Evolutionary conservation across 163 green algal genomes (phyloP).

Genomic region (Picocystis sp.): DNA sequence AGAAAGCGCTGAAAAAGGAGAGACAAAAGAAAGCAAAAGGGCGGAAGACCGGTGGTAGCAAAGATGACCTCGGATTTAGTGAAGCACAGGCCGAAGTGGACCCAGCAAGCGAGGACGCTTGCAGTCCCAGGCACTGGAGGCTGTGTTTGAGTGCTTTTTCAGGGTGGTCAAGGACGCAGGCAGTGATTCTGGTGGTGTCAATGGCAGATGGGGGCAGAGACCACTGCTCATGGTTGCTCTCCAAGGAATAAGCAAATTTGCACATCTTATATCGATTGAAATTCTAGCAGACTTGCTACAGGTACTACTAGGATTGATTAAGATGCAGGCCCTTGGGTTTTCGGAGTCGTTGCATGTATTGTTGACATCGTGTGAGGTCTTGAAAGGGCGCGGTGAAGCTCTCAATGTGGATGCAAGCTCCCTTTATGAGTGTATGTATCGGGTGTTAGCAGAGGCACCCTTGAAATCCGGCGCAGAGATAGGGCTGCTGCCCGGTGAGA

Average conservation of each 20-base stretch:
- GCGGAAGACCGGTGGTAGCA: slow-evolving; percentile 20
- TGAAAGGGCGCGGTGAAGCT: slow-evolving; percentile 49
- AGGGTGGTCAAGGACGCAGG: slow-evolving; percentile 53
- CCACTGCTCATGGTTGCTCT: slow-evolving; percentile 55
- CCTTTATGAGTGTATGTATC: slow-evolving; percentile 52
- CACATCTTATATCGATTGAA: slow-evolving; percentile 63
- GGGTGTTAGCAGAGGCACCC: slow-evolving; percentile 17
- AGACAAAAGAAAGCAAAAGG: slow-evolving; percentile 10
- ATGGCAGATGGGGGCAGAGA: slow-evolving; percentile 35
- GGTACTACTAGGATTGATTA: slow-evolving; percentile 28
- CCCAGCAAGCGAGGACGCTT: slow-evolving; percentile 1
- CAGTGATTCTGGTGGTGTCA: slow-evolving; percentile 8
- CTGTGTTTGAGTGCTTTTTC: slow-evolving; percentile 76
- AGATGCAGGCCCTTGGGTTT: slow-evolving; percentile 30
- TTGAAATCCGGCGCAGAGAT: slow-evolving; percentile 3
- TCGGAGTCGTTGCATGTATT: slow-evolving; percentile 40
- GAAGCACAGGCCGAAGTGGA: slow-evolving; percentile 40
- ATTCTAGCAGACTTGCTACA: slow-evolving; percentile 47
- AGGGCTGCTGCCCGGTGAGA: too few species aligned
- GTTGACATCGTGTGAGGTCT: slow-evolving; percentile 36
- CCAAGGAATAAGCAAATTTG: slow-evolving; percentile 48
- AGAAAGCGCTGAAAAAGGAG: slow-evolving; percentile 10
- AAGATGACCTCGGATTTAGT: slow-evolving; percentile 43
- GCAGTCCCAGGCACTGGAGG: slow-evolving; percentile 43
- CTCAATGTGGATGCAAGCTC: slow-evolving; percentile 47